A percentile compares a stretch with the other conserved stretches of the same genome.
These are phyloP conservation scores for Penicillium psychrosexuale DNA, from an alignment of 2,329 filamentous ascomycete genomes.

Conservation along the genomic window DNA sequence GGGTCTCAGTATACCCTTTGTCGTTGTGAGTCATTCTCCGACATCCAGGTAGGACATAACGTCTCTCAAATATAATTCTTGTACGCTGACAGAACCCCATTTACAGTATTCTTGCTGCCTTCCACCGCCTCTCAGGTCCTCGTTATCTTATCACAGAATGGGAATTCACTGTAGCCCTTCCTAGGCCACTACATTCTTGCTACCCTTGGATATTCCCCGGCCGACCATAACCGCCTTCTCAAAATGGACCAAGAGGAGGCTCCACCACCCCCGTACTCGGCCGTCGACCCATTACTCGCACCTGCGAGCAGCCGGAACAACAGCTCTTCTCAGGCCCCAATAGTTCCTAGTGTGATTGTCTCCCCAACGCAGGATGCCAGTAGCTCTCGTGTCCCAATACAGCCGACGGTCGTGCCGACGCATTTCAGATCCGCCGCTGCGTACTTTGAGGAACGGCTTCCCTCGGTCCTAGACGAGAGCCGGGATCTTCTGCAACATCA, in stretches of 20 bases:
- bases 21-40: not conserved
- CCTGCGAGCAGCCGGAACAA: constrained; percentile 23
- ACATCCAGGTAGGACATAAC: not conserved
- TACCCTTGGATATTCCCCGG: not conserved
- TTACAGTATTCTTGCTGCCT: constrained; percentile 34
- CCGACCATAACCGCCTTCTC: constrained; percentile 4
- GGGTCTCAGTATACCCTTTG: not conserved
- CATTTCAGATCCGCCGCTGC: constrained; percentile 37
- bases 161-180: constrained; percentile 2
- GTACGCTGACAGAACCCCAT: not conserved
- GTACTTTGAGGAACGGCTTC: constrained; percentile 41
- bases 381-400: constrained; percentile 17
- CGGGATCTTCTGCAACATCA: constrained; percentile 34
- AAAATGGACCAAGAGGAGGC: constrained; percentile 39
- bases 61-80: not conserved
- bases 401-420: constrained; percentile 19
- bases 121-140: constrained; percentile 7
- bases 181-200: constrained; percentile 5
- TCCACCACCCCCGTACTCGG: constrained; percentile 44
- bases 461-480: constrained; percentile 23
- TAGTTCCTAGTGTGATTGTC: constrained; percentile 20
- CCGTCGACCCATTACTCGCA: constrained; percentile 37
- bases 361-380: constrained; percentile 14
- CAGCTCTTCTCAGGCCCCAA: constrained; percentile 14
- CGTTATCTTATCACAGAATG: constrained; percentile 22